Base-by-base conservation (phyloP, 495 filamentous ascomycete genomes). In the Podospora pseudopauciseta region DNA sequence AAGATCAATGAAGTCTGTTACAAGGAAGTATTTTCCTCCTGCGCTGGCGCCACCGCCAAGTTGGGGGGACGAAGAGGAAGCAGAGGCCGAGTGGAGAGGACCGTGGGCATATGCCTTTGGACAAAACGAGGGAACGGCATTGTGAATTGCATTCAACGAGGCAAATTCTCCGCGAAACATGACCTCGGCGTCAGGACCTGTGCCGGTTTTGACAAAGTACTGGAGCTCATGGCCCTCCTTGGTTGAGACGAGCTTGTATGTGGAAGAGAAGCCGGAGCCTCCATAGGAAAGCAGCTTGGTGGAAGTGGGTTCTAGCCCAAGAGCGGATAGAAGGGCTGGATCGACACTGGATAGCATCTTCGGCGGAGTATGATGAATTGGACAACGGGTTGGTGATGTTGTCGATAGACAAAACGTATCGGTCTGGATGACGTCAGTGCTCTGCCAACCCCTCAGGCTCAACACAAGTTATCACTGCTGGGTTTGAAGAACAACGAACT, bases 111-210 rank as follows among this genome's bases (percentile, higher is more conserved):
- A 82, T 19, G 90, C 88, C 63, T 81, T 79, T 0, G 93, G 92
- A 74, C 90, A 93, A 66, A 97, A 85, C 39, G 83, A 86, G 19
- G 93, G 91, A 0, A 93, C 88, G 19, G 83, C 80, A 67, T 77
- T 65, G 73, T 91, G 86, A 75, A 97, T 89, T 32, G 92, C 91
- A 74, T 93, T 92, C 64, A 97, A 87, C 19, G 91, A 95, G 61
- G 86, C 84, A 77, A 91, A 90, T 81, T 97, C 94, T 39, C 93
- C 86, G 70, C 80, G 81, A 75, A 97, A 96, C 92, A 97, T 97
- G 53, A 88, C 75, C 65, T 86, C 84, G 23, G 91, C 87, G 15
- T 87, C 83, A 39, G 80, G 69, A 3, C 89, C 89, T 11, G 80
- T 79, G 2, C 88, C 91, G 0, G 87, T 94, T 78, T 97, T 97